Base-by-base conservation (phyloP, 371 early-diverging fungal species). In the Syncephalastrum monosporum region DNA sequence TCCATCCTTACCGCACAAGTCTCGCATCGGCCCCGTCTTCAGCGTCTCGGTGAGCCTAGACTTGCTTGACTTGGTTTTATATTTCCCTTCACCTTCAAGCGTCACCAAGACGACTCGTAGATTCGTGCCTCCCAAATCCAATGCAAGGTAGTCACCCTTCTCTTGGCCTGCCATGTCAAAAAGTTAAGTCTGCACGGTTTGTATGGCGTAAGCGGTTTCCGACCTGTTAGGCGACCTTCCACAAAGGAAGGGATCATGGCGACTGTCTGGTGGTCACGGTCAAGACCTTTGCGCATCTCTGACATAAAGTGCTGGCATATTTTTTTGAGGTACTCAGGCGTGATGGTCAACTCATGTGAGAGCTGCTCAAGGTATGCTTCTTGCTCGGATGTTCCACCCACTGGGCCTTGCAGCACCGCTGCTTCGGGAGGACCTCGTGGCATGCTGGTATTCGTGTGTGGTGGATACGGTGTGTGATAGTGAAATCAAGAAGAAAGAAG, bases 121-220 rank as follows among this genome's bases (percentile, higher is more conserved):
- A 69, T 97, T 93, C 56, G 96, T 92, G 38, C 97, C 98, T 53
- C 97, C 98, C 44, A 98, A 78, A 66, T 98, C 98, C 56, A 98
- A 79, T 14, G 96, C 95, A 46, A 98, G 79, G 68, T 82, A 94
- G 27, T 85, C 72, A 41, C 96, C 97, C 25, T 77, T 79, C 73
- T 96, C 97, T 63, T 83, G 64, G 46, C 92, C 92, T 50, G 53
- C 3, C 41, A 16, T 16, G 41, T 16, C 29, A 17, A 4, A 51
- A 4, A 50, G 13, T 25, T 21, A 21, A 51, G 17, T 15, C 33
- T 16, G 38, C 38, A 33, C 33, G 5, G 15, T 19, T 23, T 14
- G 0, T 17, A 6, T 50, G 13, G 33, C 46, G 16, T 4, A 16
- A 21, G 13, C 3, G 10, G 23, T 19, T 8, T 38, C n/a, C 24